Percentiles rank a stretch among this genome's conserved stretches.
Conservation (phyloP, 345 rosid genomes). For the Hibiscus mutabilis region DNA sequence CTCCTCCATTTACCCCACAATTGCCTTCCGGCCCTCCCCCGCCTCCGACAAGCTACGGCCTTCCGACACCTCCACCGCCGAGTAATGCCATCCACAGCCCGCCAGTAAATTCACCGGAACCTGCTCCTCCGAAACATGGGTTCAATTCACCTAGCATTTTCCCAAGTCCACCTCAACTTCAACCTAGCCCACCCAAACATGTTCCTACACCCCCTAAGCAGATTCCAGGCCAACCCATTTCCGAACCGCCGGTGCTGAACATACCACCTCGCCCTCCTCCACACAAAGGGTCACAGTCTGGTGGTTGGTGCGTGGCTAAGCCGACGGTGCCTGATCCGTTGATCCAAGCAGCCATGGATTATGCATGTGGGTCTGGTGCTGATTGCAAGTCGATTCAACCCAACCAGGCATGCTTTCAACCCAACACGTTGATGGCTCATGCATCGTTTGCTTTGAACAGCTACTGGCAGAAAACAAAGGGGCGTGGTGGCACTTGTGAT, state of each 20-base stretch:
- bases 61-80: background rate
- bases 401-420: conserved; percentile 31
- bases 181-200: conserved; percentile 14
- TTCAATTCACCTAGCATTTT: background rate
- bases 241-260: background rate
- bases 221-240: conserved; percentile 8
- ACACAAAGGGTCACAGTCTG: conserved; percentile 4
- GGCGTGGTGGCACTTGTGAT: conserved; percentile 38
- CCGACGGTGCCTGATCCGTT: conserved; percentile 29
- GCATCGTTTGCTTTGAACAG: conserved; percentile 47
- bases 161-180: conserved; percentile 11
- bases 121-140: background rate
- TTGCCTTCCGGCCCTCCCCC: conserved; percentile 13
- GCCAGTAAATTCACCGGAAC: conserved; percentile 5
- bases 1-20: conserved; percentile 15
- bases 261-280: conserved; percentile 21
- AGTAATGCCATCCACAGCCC: background rate
- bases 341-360: conserved; percentile 38
- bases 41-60: background rate
- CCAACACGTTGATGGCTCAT: conserved; percentile 34
- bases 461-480: conserved; percentile 37
- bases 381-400: conserved; percentile 38
- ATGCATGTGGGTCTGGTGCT: conserved; percentile 45
- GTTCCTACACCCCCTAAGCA: background rate
- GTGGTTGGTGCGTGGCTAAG: conserved; percentile 43